Conservation (phyloP, 2,329 filamentous ascomycete genomes). For the Alternaria brassicae region DNA sequence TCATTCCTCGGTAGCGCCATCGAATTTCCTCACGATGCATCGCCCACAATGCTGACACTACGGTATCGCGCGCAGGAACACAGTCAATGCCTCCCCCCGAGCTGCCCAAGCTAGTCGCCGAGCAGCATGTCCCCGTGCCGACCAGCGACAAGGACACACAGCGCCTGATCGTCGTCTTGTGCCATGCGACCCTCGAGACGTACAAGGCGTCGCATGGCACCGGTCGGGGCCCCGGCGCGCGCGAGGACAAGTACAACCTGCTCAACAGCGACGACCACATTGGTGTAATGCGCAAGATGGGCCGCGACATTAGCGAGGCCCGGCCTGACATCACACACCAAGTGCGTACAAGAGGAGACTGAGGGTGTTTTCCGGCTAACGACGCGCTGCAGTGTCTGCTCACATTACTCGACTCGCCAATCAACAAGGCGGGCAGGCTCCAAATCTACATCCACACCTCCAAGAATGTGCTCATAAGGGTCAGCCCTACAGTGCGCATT, state of each 20-base stretch:
- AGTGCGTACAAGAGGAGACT: conserved; percentile 63
- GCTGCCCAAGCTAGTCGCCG: conserved; percentile 89
- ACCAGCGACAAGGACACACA: conserved; percentile 88
- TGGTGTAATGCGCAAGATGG: conserved; percentile 99
- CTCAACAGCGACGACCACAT: conserved; percentile 99
- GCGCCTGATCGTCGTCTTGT: conserved; percentile 92
- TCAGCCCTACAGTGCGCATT: conserved; percentile 97
- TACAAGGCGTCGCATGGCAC: conserved; percentile 87
- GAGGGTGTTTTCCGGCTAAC: conserved; percentile 28
- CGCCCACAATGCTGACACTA: conserved; percentile 34
- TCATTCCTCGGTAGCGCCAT: conserved; percentile 6
- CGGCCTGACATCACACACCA: conserved; percentile 98
- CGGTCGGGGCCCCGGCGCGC: conserved; percentile 66
- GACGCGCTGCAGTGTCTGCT: conserved; percentile 77
- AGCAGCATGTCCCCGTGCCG: conserved; percentile 86
- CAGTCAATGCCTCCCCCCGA: conserved; percentile 93
- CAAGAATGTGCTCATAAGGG: conserved; percentile 96
- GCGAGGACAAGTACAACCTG: conserved; percentile 95
- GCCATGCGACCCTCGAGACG: conserved; percentile 96
- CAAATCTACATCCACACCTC: conserved; percentile 99
- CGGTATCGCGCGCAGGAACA: conserved; percentile 58
- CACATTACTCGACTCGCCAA: conserved; percentile 93
- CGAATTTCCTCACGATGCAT: conserved; percentile 8
- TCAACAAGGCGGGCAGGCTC: conserved; percentile 97
- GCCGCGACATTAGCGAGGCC: conserved; percentile 96